Evolutionary conservation across 2,329 filamentous ascomycete species (phyloP).

Genomic region (Dichotomopilus funicola): DNA sequence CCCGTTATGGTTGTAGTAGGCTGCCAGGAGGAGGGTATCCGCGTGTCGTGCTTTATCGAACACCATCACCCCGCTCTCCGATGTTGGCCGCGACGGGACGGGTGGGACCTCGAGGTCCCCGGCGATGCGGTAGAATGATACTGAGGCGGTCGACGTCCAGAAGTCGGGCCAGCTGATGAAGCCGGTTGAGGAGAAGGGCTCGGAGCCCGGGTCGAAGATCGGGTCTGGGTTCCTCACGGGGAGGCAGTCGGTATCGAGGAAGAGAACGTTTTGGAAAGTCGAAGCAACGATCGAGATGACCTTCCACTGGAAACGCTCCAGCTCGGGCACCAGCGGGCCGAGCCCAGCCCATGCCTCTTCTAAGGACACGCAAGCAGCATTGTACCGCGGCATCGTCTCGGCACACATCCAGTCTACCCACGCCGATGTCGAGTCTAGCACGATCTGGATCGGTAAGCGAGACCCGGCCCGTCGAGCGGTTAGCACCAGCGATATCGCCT

Average conservation of each 20-base stretch:
- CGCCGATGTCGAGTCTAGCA: conserved; percentile 29
- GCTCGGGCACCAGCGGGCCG: conserved; percentile 16
- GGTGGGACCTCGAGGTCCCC: conserved; percentile 28
- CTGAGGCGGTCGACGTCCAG: conserved; percentile 38
- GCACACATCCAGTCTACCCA: conserved; percentile 30
- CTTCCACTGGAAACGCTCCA: conserved; percentile 48
- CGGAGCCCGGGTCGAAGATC: conserved; percentile 38
- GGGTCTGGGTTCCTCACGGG: conserved; percentile 34
- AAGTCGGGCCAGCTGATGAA: conserved; percentile 54
- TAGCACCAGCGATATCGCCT: conserved; percentile 43
- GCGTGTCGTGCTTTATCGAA: conserved; percentile 42
- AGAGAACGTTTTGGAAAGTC: conserved; percentile 51
- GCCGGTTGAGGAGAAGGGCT: conserved; percentile 46
- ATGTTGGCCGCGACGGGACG: conserved; percentile 30
- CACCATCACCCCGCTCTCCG: conserved; percentile 44
- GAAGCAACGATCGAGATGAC: conserved; percentile 51
- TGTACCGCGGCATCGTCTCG: conserved; percentile 25
- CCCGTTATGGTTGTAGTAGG: conserved; percentile 51
- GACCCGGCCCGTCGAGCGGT: conserved; percentile 47
- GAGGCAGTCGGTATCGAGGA: conserved; percentile 53
- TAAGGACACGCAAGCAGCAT: conserved; percentile 30
- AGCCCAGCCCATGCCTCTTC: conserved; percentile 21
- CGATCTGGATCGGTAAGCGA: conserved; percentile 39
- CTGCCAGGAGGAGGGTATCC: conserved; percentile 40
- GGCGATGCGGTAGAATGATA: conserved; percentile 40